A percentile compares a stretch with the other conserved stretches of the same genome.
Evolutionary conservation across 805 yeast genomes (phyloP).

Genomic region (Candida ponderosae): DNA sequence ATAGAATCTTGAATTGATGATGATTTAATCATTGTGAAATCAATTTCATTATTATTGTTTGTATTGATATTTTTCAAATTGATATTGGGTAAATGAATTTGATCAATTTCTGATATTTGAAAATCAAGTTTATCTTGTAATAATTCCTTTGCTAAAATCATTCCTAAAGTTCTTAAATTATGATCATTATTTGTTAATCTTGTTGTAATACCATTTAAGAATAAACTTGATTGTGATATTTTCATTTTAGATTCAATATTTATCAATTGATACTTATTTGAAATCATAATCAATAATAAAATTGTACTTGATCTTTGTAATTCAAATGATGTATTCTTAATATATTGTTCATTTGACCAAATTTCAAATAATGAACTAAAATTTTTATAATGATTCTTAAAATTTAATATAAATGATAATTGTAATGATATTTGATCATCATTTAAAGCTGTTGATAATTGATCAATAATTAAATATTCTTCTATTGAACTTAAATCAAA

Average conservation of each 20-base stretch:
- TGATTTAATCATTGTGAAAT: slow-evolving; percentile 7
- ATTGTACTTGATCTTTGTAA: slow-evolving; percentile 43
- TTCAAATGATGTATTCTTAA: slow-evolving; percentile 31
- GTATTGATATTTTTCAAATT: slow-evolving; percentile 1
- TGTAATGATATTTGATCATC: slow-evolving; percentile 6
- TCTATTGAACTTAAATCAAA: slow-evolving; percentile 6
- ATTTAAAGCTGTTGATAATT: slow-evolving; percentile 4
- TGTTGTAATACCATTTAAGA: slow-evolving; percentile 44
- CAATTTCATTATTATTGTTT: slow-evolving; percentile 6
- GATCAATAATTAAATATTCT: neutral
- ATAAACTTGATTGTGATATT: slow-evolving; percentile 28
- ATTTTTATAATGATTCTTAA: slow-evolving; percentile 3
- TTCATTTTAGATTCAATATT: slow-evolving; percentile 15
- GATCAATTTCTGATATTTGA: slow-evolving; percentile 17
- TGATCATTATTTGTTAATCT: slow-evolving; percentile 43
- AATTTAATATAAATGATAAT: slow-evolving; percentile 4
- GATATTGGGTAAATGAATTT: slow-evolving; percentile 5
- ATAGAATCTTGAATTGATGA: neutral
- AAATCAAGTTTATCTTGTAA: slow-evolving; percentile 20
- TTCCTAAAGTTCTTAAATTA: slow-evolving; percentile 42
- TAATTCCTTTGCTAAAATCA: slow-evolving; percentile 47
- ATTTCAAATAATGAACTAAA: slow-evolving; percentile 9
- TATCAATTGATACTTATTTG: slow-evolving; percentile 5
- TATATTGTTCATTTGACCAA: slow-evolving; percentile 30
- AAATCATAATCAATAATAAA: slow-evolving; percentile 31